Conservation (phyloP, 139 green algal species). For the Chloropicon primus region DNA sequence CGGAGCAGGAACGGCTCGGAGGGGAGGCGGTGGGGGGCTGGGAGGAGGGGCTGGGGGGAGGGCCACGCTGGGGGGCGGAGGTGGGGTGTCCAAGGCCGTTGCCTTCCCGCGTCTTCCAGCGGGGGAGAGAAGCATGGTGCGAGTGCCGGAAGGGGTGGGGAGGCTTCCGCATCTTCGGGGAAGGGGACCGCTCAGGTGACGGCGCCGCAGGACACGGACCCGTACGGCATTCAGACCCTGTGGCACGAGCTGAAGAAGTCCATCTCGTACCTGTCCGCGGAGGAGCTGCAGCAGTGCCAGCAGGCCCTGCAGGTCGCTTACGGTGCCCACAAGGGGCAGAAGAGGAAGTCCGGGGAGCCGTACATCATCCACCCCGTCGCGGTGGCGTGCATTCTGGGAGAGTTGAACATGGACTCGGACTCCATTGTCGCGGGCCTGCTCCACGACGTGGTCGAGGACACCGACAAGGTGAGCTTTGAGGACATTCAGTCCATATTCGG, state of each 20-base stretch:
- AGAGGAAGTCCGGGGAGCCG: slow-evolving; percentile 66
- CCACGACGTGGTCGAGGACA: slow-evolving; percentile 88
- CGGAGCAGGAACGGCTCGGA: too few species aligned
- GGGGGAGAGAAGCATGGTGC: too few species aligned
- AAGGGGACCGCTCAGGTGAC: too few species aligned
- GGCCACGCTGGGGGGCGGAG: too few species aligned
- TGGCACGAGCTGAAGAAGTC: slow-evolving; percentile 38
- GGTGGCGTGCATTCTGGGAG: slow-evolving; percentile 62
- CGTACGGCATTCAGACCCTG: slow-evolving; percentile 36
- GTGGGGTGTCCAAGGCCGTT: too few species aligned
- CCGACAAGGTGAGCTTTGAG: slow-evolving; percentile 28
- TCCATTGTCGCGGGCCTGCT: slow-evolving; percentile 39
- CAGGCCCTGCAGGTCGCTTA: slow-evolving; percentile 51
- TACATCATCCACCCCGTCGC: slow-evolving; percentile 86
- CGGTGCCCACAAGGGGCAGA: slow-evolving; percentile 56
- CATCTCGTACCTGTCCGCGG: slow-evolving; percentile 37
- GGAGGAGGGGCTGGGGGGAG: too few species aligned
- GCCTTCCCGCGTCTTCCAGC: too few species aligned
- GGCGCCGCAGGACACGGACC: too few species aligned
- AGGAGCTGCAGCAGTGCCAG: slow-evolving; percentile 23
- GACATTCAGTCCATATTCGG: slow-evolving; percentile 36
- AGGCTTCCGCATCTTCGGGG: too few species aligned
- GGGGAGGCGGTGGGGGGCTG: too few species aligned
- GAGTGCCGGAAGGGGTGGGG: too few species aligned
- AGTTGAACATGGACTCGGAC: slow-evolving; percentile 23